Evolutionary conservation across 1,284 basidiomycete species (phyloP).

Genomic region (Naganishia sp.): DNA sequence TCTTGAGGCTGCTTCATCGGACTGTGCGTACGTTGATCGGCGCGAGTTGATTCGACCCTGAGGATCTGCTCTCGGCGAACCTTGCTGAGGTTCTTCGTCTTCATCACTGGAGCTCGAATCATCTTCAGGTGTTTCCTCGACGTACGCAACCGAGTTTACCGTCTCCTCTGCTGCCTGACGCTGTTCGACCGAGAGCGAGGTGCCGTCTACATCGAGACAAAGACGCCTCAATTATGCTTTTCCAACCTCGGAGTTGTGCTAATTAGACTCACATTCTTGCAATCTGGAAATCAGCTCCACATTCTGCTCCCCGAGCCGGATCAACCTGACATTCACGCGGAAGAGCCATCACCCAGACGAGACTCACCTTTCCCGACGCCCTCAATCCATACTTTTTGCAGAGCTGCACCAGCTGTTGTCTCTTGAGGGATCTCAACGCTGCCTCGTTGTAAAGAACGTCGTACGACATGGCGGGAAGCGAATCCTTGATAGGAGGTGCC

Average conservation of each 20-base stretch:
- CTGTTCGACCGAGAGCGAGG: neutral
- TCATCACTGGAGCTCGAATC: slow-evolving; percentile 3
- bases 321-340: neutral
- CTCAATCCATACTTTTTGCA: slow-evolving; percentile 29
- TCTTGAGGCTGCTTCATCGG: neutral
- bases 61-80: neutral
- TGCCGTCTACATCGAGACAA: neutral
- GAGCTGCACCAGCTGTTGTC: slow-evolving; percentile 23
- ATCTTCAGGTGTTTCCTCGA: neutral
- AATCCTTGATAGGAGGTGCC: neutral
- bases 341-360: neutral
- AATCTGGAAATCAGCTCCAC: slow-evolving; percentile 6
- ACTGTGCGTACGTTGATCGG: too few species aligned
- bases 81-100: neutral
- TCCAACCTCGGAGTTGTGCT: neutral
- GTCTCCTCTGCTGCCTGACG: slow-evolving; percentile 8
- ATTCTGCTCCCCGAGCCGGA: slow-evolving; percentile 1
- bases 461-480: neutral
- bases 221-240: neutral
- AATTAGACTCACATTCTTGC: slow-evolving; percentile 11
- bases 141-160: neutral
- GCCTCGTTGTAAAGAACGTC: slow-evolving; percentile 23
- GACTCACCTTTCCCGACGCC: slow-evolving; percentile 32
- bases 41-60: too few species aligned
- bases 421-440: slow-evolving; percentile 26